Conservation (phyloP, 441 rosid genomes). For the Pelargonium fulgidum region DNA sequence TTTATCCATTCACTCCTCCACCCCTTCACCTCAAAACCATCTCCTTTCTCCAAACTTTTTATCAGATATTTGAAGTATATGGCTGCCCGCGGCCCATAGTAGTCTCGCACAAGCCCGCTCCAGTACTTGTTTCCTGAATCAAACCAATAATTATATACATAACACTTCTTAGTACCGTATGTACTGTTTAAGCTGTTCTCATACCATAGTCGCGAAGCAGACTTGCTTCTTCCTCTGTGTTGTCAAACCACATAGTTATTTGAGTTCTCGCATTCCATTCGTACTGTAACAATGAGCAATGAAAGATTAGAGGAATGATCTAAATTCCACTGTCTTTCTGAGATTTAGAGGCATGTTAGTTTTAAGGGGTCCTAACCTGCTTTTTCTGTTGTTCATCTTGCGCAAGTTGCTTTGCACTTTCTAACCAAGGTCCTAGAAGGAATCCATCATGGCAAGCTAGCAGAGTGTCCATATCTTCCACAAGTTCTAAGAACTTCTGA, state of each 20-base stretch:
- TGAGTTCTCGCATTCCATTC: constrained; percentile 81
- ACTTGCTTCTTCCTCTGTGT: constrained; percentile 58
- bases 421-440: constrained; percentile 86
- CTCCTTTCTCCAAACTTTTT: constrained; percentile 39
- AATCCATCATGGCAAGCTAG: constrained; percentile 82
- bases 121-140: constrained; percentile 62
- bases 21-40: constrained; percentile 34
- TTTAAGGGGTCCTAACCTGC: constrained; percentile 44
- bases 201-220: constrained; percentile 64
- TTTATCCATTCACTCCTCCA: constrained; percentile 70
- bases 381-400: constrained; percentile 43
- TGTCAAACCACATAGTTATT: constrained; percentile 78
- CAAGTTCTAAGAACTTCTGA: constrained; percentile 55
- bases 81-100: constrained; percentile 63
- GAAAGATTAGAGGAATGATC: not conserved
- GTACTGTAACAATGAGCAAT: constrained; percentile 31
- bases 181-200: too few species aligned
- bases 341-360: not conserved
- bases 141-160: not conserved
- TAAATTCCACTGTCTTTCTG: not conserved
- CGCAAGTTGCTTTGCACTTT: constrained; percentile 69
- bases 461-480: constrained; percentile 62
- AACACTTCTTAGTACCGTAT: not conserved
- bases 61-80: constrained; percentile 46
- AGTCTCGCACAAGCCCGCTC: constrained; percentile 57